Evolutionary conservation across 1,284 basidiomycete species (phyloP).

Genomic region (Fistulinella cinereoalba): DNA sequence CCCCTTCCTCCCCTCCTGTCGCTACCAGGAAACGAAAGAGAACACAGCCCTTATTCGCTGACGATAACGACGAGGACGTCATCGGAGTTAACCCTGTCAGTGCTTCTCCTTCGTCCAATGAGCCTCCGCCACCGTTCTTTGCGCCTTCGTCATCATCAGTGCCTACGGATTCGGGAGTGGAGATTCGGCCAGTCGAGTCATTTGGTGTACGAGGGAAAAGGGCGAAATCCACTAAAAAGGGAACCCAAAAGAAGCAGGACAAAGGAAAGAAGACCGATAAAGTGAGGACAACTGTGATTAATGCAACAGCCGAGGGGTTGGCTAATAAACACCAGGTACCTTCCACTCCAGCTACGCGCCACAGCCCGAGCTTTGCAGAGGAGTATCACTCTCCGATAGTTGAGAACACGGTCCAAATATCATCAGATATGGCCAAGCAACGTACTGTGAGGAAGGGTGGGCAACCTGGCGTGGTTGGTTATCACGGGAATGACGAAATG

Average conservation of each 20-base stretch:
- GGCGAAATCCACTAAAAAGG: constrained; percentile 13
- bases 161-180: constrained; percentile 22
- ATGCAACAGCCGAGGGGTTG: constrained; percentile 3
- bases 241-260: constrained; percentile 4
- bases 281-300: not conserved
- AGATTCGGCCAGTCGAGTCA: constrained; percentile 15
- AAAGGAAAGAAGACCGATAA: constrained; percentile 24
- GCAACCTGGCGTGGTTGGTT: constrained; percentile 17
- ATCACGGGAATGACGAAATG: constrained; percentile 21
- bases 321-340: constrained; percentile 2
- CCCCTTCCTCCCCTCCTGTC: constrained; percentile 23
- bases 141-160: constrained; percentile 28
- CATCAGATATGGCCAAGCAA: too few species aligned
- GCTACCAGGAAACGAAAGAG: constrained; percentile 28
- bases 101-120: constrained; percentile 1
- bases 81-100: not conserved
- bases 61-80: constrained; percentile 18
- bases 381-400: constrained; percentile 1
- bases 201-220: constrained; percentile 11
- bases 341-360: not conserved
- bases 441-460: constrained; percentile 11
- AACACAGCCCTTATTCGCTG: constrained; percentile 5
- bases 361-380: not conserved
- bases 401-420: not conserved
- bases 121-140: constrained; percentile 30